Conservation (phyloP, 352 stramenopile genomes). For the Phytopythium cucurbitacearum region DNA sequence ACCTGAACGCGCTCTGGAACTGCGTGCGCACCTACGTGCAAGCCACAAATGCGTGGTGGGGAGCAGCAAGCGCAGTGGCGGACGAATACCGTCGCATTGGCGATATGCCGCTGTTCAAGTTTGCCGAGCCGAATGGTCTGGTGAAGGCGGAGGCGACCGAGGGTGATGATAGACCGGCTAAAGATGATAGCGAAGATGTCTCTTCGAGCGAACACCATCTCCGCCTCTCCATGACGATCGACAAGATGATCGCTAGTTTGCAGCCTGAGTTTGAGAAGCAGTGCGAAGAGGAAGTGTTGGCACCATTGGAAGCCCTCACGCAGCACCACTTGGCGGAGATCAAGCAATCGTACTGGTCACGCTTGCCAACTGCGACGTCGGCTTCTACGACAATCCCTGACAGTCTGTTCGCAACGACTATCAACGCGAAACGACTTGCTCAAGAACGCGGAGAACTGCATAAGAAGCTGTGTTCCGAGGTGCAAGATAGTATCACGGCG, state of each 20-base stretch:
- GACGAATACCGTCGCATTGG: slow-evolving; percentile 64
- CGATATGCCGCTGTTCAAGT: slow-evolving; percentile 48
- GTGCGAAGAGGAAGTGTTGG: slow-evolving; percentile 41
- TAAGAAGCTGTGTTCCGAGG: slow-evolving; percentile 30
- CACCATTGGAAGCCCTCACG: slow-evolving; percentile 35
- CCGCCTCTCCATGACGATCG: slow-evolving; percentile 23
- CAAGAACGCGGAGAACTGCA: slow-evolving; percentile 52
- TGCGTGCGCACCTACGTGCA: slow-evolving; percentile 57
- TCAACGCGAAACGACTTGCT: slow-evolving; percentile 37
- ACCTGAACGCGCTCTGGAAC: slow-evolving; percentile 71
- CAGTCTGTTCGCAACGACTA: neutral
- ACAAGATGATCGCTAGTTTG: slow-evolving; percentile 25
- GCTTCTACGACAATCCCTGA: neutral
- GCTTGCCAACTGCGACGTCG: slow-evolving; percentile 17
- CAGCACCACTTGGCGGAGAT: slow-evolving; percentile 58
- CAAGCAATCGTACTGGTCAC: slow-evolving; percentile 76
- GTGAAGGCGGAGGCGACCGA: slow-evolving; percentile 5
- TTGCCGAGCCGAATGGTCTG: too few relatives aligned
- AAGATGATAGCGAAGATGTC: slow-evolving; percentile 1
- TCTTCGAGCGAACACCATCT: slow-evolving; percentile 12
- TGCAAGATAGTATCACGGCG: slow-evolving; percentile 47
- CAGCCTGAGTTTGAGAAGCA: slow-evolving; percentile 36
- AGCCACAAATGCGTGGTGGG: slow-evolving; percentile 64
- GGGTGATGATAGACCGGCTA: neutral
- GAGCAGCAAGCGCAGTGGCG: slow-evolving; percentile 37